A percentile compares a stretch with the other conserved stretches of the same genome.
Evolutionary conservation across 2,329 filamentous ascomycete genomes (phyloP).

Genomic region (Teratosphaeriaceae sp.): DNA sequence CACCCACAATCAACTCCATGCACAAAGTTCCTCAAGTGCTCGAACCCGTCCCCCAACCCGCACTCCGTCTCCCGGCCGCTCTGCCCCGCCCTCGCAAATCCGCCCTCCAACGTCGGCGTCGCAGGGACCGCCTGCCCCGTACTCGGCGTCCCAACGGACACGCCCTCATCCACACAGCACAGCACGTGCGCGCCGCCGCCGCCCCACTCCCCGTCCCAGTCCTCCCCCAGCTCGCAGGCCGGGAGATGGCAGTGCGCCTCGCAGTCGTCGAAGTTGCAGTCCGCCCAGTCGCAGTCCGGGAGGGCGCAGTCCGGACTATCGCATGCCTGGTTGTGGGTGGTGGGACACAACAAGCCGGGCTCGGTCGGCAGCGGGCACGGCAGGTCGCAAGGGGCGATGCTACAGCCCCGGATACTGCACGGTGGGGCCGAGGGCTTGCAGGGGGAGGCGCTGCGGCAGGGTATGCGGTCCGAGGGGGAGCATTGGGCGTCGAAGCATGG

Average conservation of each 20-base stretch:
- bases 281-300: slow-evolving; percentile 7
- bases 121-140: neutral
- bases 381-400: slow-evolving; percentile 6
- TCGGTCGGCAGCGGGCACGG: neutral
- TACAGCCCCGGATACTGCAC: slow-evolving; percentile 9
- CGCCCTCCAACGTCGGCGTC: neutral
- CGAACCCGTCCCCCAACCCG: slow-evolving; percentile 3
- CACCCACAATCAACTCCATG: slow-evolving; percentile 3
- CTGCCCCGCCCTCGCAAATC: neutral
- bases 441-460: slow-evolving; percentile 14
- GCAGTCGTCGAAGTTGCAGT: slow-evolving; percentile 7
- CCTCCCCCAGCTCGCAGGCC: slow-evolving; percentile 2
- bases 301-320: slow-evolving; percentile 1
- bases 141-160: neutral
- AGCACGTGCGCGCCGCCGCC: neutral
- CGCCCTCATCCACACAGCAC: neutral
- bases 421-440: slow-evolving; percentile 7
- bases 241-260: slow-evolving; percentile 2
- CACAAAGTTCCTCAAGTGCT: slow-evolving; percentile 7
- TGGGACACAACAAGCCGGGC: slow-evolving; percentile 4
- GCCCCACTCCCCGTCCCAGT: too few relatives aligned
- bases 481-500: slow-evolving; percentile 14
- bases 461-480: slow-evolving; percentile 2
- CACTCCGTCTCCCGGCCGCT: neutral
- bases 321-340: slow-evolving; percentile 5